Conservation (phyloP, 257 asterid species). For the Solanum acaule region DNA sequence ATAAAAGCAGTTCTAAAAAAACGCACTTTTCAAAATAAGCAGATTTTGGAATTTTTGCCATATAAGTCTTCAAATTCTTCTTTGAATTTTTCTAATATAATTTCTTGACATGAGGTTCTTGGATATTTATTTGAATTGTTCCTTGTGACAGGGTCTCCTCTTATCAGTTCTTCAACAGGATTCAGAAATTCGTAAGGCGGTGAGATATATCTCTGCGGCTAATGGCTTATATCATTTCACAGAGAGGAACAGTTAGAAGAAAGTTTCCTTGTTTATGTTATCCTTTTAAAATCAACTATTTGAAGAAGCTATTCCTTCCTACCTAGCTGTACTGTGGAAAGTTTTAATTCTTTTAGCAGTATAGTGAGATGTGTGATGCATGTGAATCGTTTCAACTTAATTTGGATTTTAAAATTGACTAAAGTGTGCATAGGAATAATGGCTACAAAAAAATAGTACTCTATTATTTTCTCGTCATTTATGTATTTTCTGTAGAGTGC, state of each 20-base stretch:
- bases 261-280: background rate
- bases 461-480: background rate
- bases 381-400: background rate
- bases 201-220: conserved; percentile 24
- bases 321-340: background rate
- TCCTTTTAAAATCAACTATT: background rate
- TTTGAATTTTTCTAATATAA: background rate
- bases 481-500: background rate
- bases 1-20: background rate
- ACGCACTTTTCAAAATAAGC: background rate
- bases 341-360: background rate
- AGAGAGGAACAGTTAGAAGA: background rate
- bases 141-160: conserved; percentile 64
- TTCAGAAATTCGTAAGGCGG: conserved; percentile 86
- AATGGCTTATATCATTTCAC: conserved; percentile 1
- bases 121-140: background rate
- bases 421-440: background rate
- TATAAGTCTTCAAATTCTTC: background rate
- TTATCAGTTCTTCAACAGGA: conserved; percentile 88
- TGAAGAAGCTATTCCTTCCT: background rate
- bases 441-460: background rate
- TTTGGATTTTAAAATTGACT: background rate
- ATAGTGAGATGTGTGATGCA: background rate
- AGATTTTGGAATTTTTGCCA: background rate
- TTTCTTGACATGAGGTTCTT: background rate